These are phyloP conservation scores for Euryodendron excelsum DNA, from an alignment of 148 eudicot genomes.

Conservation along the genomic window DNA sequence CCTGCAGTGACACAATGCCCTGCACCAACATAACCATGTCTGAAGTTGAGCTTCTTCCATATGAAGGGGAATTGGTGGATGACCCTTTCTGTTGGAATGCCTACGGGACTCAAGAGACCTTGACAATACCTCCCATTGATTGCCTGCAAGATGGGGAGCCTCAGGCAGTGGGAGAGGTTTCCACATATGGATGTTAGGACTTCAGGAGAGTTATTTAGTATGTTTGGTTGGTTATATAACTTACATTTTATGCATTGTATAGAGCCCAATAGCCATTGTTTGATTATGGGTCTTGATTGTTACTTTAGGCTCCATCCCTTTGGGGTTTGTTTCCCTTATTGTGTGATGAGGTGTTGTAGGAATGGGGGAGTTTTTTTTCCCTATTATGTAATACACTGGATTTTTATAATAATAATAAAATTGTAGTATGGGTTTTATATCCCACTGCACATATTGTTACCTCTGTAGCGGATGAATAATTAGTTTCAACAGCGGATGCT, in stretches of 20 bases:
- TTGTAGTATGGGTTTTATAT: too few relatives aligned
- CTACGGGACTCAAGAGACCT: constrained; percentile 76
- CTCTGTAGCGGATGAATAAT: too few relatives aligned
- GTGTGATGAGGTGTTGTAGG: constrained; percentile 4
- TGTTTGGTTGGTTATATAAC: neutral
- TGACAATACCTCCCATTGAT: constrained; percentile 88
- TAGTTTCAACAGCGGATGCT: too few relatives aligned
- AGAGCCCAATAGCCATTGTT: constrained; percentile 20
- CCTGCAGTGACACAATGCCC: constrained; percentile 87
- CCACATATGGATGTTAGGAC: constrained; percentile 31
- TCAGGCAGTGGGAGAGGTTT: constrained; percentile 38
- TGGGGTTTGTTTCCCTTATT: constrained; percentile 43
- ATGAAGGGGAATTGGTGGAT: constrained; percentile 73
- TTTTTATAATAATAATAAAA: too few relatives aligned
- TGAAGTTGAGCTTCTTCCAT: constrained; percentile 78
- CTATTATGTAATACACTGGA: neutral
- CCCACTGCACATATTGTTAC: too few relatives aligned
- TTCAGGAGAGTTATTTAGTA: neutral
- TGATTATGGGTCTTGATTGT: constrained; percentile 20
- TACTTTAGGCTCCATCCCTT: constrained; percentile 38
- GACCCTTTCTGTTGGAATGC: constrained; percentile 98
- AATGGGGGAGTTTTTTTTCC: neutral
- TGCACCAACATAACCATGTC: constrained; percentile 97
- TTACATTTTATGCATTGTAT: constrained; percentile 20
- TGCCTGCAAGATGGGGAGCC: constrained; percentile 86